Evolutionary conservation across 768 basidiomycete genomes (phyloP), one percentile per base, ranked within the genome.

Genomic region (Podaxis rugospora): DNA sequence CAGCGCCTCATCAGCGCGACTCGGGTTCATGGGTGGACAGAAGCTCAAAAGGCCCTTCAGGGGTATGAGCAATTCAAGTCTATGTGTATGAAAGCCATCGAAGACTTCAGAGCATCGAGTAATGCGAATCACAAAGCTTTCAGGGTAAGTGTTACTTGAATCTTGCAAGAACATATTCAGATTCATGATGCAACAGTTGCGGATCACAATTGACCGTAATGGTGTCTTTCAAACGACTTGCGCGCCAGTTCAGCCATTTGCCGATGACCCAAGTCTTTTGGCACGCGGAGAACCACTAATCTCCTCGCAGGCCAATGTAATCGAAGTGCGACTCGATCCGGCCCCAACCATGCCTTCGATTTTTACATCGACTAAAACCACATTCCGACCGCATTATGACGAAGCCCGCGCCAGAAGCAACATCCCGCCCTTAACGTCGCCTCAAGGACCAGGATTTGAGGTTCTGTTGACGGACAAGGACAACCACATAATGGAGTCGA

Each of bases 361-460:
- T 23, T 88, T 86, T 67, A 88, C 88, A 0, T 66, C 71, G 21
- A 86, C 89, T 51, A 93, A 93, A 71, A 93, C 92, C 0, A 92
- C 90, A 1, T 61, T 76, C 40, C 81, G 91, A 51, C 61, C 68
- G 5, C 69, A 79, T 10, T 93, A 93, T 66, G 76, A 85, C 27
- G 76, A 76, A 37, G 88, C 91, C 1, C 85, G 91, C n/a, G 65
- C 67, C 0, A 82, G 90, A 46, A 80, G 75, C 50, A 74, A 77
- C 56, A 71, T 85, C 16, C 75, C 78, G 21, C 69, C 76, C 6
- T 63, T 72, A 1, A 53, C 70, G 16, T 58, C 68, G 40, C 66
- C 72, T 37, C 68, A 70, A 16, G 66, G 65, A 0, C 68, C 70
- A 14, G 55, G 67, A 39, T 70, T 75, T 44, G 92, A 93, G 65